Evolutionary conservation across 1,284 basidiomycete species (phyloP), one percentile per base, ranked within the genome.

Genomic region (Testicularia cyperi): DNA sequence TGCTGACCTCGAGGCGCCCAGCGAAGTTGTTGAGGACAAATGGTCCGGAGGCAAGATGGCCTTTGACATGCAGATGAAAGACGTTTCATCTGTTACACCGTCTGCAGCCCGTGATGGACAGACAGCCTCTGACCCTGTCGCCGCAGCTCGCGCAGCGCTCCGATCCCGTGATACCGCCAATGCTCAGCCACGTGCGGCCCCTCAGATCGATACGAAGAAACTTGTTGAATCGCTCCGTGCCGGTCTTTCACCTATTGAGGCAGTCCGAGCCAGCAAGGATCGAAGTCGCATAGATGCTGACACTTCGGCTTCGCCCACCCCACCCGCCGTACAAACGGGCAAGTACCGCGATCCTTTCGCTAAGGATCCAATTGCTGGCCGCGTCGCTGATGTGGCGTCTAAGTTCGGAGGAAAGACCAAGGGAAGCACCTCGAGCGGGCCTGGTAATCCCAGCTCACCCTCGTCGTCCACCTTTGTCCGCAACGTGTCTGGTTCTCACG

Each of bases 331-430:
- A 22, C 20, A 5, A 13, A 14, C 30, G 5, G 39, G 35, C 6
- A 36, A 32, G 15, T 42, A 47, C 12, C 32, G 55, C 33, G 56
- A 72, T 43, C 57, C 58, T 2, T 72, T 72, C 38, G 51, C 62
- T 3, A 70, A 70, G 18, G 57, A 71, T 25, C 43, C 55, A 2
- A 55, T 67, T 1, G 46, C 64, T 9, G 69, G 69, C 2, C 26
- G 68, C 5, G 67, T 72, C 3, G 64, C 69, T 5, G 49, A 51
- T 34, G 62, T 72, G 10, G 67, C 69, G 2, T 43, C 40, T 15
- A 33, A 29, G 20, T 72, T 72, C 28, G 67, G 67, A 2, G 67
- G 65, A 8, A 25, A 47, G 3, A 41, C 52, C 15, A 39, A 2
- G n/a, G n/a, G n/a, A n/a, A n/a, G n/a, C n/a, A n/a, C n/a, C n/a